Evolutionary conservation across 805 yeast genomes (phyloP).

Genomic region (Myxozyma geophila): DNA sequence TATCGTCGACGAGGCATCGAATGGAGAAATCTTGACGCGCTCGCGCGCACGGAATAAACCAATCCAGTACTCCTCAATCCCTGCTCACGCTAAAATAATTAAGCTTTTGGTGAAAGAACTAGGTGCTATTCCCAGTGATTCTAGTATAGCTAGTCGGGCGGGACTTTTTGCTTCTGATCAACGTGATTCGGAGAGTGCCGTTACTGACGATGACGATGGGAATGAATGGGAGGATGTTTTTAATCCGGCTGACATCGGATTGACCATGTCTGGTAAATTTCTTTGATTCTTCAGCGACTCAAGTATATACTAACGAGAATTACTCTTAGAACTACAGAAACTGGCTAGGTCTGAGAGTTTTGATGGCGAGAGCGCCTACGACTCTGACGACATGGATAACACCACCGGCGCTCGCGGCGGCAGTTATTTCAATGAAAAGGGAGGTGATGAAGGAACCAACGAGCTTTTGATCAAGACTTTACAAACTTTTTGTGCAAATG

Average conservation of each 20-base stretch:
- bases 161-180: constrained; percentile 39
- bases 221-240: constrained; percentile 49
- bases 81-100: constrained; percentile 73
- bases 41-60: constrained; percentile 73
- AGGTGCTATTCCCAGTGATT: constrained; percentile 62
- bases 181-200: constrained; percentile 15
- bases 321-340: constrained; percentile 18
- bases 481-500: constrained; percentile 9
- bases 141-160: constrained; percentile 46
- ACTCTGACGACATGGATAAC: constrained; percentile 46
- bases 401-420: constrained; percentile 37
- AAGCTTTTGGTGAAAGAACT: constrained; percentile 73
- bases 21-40: constrained; percentile 78
- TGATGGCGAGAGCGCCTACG: constrained; percentile 15
- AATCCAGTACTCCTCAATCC: constrained; percentile 62
- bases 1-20: constrained; percentile 57
- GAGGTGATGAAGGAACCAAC: constrained; percentile 29
- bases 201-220: constrained; percentile 45
- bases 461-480: constrained; percentile 19
- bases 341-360: constrained; percentile 28
- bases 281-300: not conserved
- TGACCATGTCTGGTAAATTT: constrained; percentile 28
- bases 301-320: not conserved
- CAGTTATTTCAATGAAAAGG: constrained; percentile 41
- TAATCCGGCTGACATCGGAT: constrained; percentile 40